A percentile compares a stretch with the other conserved stretches of the same genome.
These are phyloP conservation scores for Talaromyces amestolkiae DNA, from an alignment of 2,329 filamentous ascomycete species.

Conservation along the genomic window DNA sequence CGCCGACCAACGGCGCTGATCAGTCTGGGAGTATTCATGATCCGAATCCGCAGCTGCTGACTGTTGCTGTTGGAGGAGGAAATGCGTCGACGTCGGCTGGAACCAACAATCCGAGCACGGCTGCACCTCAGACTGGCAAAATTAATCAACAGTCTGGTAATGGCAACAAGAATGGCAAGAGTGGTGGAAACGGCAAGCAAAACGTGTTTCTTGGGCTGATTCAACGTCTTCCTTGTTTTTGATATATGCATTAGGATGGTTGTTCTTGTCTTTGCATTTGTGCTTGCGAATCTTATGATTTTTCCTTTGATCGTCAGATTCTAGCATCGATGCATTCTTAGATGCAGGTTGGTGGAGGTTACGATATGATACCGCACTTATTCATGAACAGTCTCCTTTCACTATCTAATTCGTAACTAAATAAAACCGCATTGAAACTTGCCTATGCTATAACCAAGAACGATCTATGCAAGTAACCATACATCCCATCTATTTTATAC, in stretches of 20 bases:
- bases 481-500: background rate
- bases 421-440: background rate
- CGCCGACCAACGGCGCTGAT: conserved; percentile 53
- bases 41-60: conserved; percentile 54
- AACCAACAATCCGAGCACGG: background rate
- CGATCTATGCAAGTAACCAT: background rate
- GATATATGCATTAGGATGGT: background rate
- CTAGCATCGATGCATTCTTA: background rate
- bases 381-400: too few relatives aligned
- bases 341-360: background rate
- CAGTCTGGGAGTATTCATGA: conserved; percentile 64
- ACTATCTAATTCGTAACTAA: background rate
- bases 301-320: background rate
- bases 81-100: conserved; percentile 21
- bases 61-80: conserved; percentile 55
- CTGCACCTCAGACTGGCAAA: background rate
- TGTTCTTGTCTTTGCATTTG: background rate
- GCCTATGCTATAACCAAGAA: background rate
- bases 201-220: conserved; percentile 10
- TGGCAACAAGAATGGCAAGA: background rate
- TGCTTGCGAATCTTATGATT: too few relatives aligned
- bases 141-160: background rate
- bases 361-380: background rate
- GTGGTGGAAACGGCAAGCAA: conserved; percentile 3
- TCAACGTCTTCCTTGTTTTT: conserved; percentile 16